Evolutionary conservation across 768 basidiomycete species (phyloP), one percentile per base, ranked within the genome.

Genomic region (Russula dissimulans): DNA sequence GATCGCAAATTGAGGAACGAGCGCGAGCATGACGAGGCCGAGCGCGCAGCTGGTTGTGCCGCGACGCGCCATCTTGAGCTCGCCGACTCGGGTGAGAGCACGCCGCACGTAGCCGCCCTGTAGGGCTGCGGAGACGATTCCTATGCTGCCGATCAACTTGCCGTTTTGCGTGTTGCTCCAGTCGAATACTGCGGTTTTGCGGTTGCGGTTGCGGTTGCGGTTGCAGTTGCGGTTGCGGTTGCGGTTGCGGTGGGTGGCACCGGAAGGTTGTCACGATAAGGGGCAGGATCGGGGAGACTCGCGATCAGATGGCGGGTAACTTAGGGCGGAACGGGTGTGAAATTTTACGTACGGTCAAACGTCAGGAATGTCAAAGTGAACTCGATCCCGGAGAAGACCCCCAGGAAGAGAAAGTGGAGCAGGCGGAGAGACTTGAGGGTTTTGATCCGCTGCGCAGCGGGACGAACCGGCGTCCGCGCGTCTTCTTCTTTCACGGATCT

Each of bases 311-410:
- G n/a, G n/a, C n/a, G n/a, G n/a, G n/a, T n/a, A n/a, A n/a, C n/a
- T n/a, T n/a, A 8, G 34, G 26, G 38, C 11, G 9, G 8, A 26
- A 8, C 39, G 15, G 29, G 18, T 31, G 4, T 4, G 17, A 22
- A n/a, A 38, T 10, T 64, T 29, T 50, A 78, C 86, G 71, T 74
- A 88, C 91, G 72, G 70, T 92, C 90, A 67, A 91, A 94, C 2
- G 89, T 97, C 49, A 97, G 76, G 78, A 98, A 98, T 0, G 93
- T 95, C 22, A 99, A 77, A 0, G 95, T 99, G 72, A 97, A 97
- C 70, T 99, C 95, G 52, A 97, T 83, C 12, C 95, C 95, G 2
- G 95, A 95, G 73, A 99, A 98, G 52, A 95, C 70, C 54, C 86
- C 81, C 61, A 98, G 75, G 77, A 97, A 99, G 48, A 85, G 71